Evolutionary conservation across 176 grass and related monocot genomes (phyloP), one percentile per base, ranked within the genome.

Genomic region (Eragrostis nindensis): DNA sequence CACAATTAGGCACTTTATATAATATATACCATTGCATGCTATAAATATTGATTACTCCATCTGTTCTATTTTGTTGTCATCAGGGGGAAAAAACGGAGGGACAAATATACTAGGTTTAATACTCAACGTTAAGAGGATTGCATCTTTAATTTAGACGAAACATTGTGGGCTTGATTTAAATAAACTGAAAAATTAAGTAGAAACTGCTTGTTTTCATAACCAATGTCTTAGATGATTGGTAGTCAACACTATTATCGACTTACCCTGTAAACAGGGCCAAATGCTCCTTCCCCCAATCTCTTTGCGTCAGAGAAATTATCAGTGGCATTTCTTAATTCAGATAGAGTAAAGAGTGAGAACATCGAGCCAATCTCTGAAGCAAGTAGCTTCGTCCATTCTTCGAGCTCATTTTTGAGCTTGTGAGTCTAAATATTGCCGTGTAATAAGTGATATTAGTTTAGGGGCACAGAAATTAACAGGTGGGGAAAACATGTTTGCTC

Each of bases 261-360:
- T 61, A 76, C 74, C 56, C 0, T 0, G 40, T 76, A 76, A 76
- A 76, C 55, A 12, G 55, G 74, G 62, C 55, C 74, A 62, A 62
- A 62, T 62, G 74, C 74, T 76, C 74, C 74, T 76, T 76, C 22
- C 15, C 74, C 74, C 18, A 62, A 40, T 45, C 43, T 76, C n/a
- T 76, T 76, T 29, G 22, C 40, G 44, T 76, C 74, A 12, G 74
- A 76, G 56, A 76, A 76, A 62, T 76, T 76, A 13, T 62, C 40
- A 0, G 74, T 76, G 14, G 55, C 74, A 29, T 43, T 62, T 62
- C 39, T 76, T 76, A 76, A 45, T 39, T 76, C 74, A 62, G 74
- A 62, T 76, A 76, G 44, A 62, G 39, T 76, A 5, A 76, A 76
- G 15, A 62, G 74, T 62, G 74, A 46, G 45, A 76, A 76, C 39